Base-by-base conservation (phyloP, 768 basidiomycete species). In the Ramaria rubella region DNA sequence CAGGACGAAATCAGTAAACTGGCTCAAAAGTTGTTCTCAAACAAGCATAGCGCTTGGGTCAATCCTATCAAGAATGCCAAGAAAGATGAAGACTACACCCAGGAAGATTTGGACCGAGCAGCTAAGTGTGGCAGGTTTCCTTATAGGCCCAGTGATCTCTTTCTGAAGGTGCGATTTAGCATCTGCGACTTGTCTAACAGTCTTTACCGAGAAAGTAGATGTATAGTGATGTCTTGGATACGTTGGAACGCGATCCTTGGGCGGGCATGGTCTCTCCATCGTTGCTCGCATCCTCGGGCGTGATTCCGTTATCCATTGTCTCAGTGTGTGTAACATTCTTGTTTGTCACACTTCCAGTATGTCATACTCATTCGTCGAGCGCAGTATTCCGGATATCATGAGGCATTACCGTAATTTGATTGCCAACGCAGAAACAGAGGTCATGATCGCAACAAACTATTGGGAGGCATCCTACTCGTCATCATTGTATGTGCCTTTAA, bases 311-410 rank as follows among this genome's bases (percentile, higher is more conserved):
- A 31, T 72, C 78, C 6, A 76, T 86, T 62, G 72, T 86, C 62
- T 84, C 83, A 17, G 69, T 81, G 74, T 76, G 64, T 17, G 77
- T 23, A 34, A 34, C 24, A 24, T 24, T 8, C 40, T 3, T 26
- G 3, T 26, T 19, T 51, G 14, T n/a, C n/a, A n/a, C n/a, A n/a
- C n/a, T n/a, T n/a, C n/a, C n/a, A n/a, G n/a, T n/a, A n/a, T n/a
- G n/a, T n/a, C n/a, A n/a, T n/a, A n/a, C n/a, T n/a, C n/a, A n/a
- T n/a, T n/a, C n/a, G n/a, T n/a, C n/a, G n/a, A n/a, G n/a, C n/a
- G n/a, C 58, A 81, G 77, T 42, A 82, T 86, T 44, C 83, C 86
- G 0, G 86, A 87, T 62, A 87, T 87, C 61, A 84, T 86, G 76
- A 75, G 77, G 52, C 86, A 87, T 63, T 83, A 85, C 69, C 73